phyloP scores from a whole-genome alignment of 495 filamentous ascomycete genomes.

The Penicillium turbatum region DNA sequence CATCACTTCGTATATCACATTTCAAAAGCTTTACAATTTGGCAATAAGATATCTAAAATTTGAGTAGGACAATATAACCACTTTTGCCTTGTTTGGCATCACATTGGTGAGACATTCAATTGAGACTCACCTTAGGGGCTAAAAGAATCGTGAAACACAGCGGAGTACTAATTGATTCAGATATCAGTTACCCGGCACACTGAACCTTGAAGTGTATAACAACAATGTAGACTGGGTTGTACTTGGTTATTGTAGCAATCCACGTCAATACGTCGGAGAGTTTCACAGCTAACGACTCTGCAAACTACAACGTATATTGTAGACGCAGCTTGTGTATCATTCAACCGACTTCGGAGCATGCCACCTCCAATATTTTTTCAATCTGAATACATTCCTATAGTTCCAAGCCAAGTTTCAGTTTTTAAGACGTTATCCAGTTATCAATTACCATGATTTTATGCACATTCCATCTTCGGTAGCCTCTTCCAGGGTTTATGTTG shows the following conservation, averaged over 20 bases:
- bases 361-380: neutral
- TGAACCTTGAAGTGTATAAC: neutral
- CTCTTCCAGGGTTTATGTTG: neutral
- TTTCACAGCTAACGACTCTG: neutral
- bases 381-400: too few species aligned
- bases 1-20: neutral
- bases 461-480: neutral
- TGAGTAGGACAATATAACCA: neutral
- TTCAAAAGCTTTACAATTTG: neutral
- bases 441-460: neutral
- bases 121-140: conserved; percentile 5
- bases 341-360: neutral
- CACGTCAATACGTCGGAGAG: neutral
- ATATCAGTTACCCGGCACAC: neutral
- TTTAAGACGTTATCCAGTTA: neutral
- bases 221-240: neutral
- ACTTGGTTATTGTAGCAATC: neutral
- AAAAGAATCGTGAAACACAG: conserved; percentile 6
- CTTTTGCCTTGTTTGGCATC: neutral
- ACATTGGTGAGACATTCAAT: conserved; percentile 7
- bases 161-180: conserved; percentile 1
- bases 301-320: neutral
- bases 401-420: too few species aligned
- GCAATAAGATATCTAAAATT: neutral
- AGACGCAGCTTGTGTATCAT: neutral